These are phyloP conservation scores for Kwoniella bestiolae DNA, from an alignment of 768 basidiomycete species.

Conservation along the genomic window DNA sequence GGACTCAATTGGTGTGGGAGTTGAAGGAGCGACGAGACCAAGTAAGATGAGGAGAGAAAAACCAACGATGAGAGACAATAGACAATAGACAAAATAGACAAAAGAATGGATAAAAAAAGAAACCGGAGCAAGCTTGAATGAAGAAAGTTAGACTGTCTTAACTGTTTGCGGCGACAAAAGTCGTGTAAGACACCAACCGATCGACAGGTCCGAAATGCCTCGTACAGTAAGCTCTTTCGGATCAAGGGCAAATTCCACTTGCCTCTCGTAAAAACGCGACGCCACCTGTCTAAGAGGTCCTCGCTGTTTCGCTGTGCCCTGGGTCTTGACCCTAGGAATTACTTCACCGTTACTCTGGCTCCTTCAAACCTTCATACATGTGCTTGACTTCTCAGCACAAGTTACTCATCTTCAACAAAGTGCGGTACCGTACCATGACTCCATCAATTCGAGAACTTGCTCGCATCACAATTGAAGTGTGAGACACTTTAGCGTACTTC, in stretches of 20 bases:
- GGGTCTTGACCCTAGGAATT: constrained; percentile 9
- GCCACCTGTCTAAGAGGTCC: not conserved
- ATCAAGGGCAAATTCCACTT: not conserved
- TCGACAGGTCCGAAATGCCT: constrained; percentile 18
- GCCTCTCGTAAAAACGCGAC: not conserved
- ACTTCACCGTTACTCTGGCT: constrained; percentile 23
- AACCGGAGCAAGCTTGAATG: constrained; percentile 21
- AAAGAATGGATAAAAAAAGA: constrained; percentile 2
- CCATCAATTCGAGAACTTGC: constrained; percentile 2
- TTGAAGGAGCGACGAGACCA: constrained; percentile 6
- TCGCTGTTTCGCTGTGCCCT: not conserved
- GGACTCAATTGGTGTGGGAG: not conserved
- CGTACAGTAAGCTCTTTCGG: not conserved
- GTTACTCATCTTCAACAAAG: too few relatives aligned
- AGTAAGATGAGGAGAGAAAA: constrained; percentile 5
- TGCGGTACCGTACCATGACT: too few relatives aligned
- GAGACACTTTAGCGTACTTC: constrained; percentile 10
- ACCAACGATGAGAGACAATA: not conserved
- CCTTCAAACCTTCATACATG: not conserved
- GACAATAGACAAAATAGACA: not conserved
- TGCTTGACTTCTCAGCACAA: too few relatives aligned
- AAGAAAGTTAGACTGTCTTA: constrained; percentile 23
- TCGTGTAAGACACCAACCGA: constrained; percentile 17
- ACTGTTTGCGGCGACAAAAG: constrained; percentile 23
- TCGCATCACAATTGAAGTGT: not conserved